Evolutionary conservation across 805 yeast species (phyloP).

Genomic region (Candida quercuum): DNA sequence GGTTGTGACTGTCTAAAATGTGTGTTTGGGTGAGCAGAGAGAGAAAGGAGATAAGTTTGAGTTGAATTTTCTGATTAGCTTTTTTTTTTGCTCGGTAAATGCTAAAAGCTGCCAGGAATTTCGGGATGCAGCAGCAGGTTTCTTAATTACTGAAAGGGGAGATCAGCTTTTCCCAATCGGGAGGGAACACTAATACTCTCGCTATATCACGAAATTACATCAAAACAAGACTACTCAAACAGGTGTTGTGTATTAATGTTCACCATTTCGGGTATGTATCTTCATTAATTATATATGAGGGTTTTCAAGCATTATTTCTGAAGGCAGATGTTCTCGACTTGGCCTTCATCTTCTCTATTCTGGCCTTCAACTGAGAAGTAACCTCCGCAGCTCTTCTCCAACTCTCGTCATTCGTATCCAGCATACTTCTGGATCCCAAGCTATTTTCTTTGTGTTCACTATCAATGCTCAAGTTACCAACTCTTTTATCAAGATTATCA

Average conservation of each 20-base stretch:
- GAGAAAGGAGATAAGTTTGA: no score
- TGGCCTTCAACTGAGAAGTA: constrained; percentile 75
- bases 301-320: constrained; percentile 3
- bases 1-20: not conserved
- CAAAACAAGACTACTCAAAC: no score
- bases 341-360: constrained; percentile 87
- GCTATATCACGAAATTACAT: no score
- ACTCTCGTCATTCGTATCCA: constrained; percentile 51
- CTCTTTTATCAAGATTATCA: constrained; percentile 19
- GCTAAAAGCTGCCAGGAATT: no score
- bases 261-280: no score
- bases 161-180: no score
- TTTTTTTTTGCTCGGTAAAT: not conserved
- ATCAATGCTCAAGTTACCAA: constrained; percentile 24
- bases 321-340: constrained; percentile 29
- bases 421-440: constrained; percentile 5
- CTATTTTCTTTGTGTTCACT: constrained; percentile 23
- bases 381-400: constrained; percentile 92
- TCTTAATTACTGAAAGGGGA: no score
- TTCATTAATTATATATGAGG: not conserved
- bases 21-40: no score
- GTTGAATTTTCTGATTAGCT: no score
- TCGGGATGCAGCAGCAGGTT: no score
- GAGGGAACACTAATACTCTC: no score
- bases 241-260: no score